Base-by-base conservation (phyloP, 139 green algal genomes). In the Zygnema cylindricum region DNA sequence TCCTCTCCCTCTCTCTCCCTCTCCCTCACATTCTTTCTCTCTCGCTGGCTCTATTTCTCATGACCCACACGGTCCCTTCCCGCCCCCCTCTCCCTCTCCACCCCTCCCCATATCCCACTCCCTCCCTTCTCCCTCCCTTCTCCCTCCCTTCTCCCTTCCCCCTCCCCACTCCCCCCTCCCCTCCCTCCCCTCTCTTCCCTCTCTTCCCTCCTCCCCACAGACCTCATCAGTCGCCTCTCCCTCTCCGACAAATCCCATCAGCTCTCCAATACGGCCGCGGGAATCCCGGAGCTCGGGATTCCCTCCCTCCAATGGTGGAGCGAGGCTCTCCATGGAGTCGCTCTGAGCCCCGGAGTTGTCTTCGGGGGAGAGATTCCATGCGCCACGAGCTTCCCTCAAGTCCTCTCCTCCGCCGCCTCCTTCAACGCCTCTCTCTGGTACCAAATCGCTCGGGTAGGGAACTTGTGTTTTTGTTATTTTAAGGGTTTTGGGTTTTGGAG, bases 311-410 rank as follows among this genome's bases (percentile, higher is more conserved):
- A 82, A 23, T 86, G 81, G 81, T 86, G 81, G 81, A 25, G 21
- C 3, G 81, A 86, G 81, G 81, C 23, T 32, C 81, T 86, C n/a
- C 81, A 86, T 32, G 81, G 81, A 3, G 81, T 86, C 7, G 81
- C 81, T 16, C 3, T 38, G 33, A 49, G 2, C 43, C 43, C 81
- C 16, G 41, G 36, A 7, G 32, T 36, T 2, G 3, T 32, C 43
- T 82, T 82, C 43, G 32, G 43, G 40, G 81, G 41, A 55, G 77
- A 32, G 55, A 57, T 22, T 3, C 16, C 3, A 57, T 86, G 81
- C 30, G 41, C 43, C 41, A 86, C 81, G n/a, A 86, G 23, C 81
- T 86, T 81, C 81, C 81, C 81, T n/a, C 40, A 81, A 35, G 41
- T 82, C 2, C 16, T 86, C 16, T 33, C 21, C 7, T 35, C n/a